phyloP scores from a whole-genome alignment of 805 yeast species.

The Barnettozyma siamensis region DNA sequence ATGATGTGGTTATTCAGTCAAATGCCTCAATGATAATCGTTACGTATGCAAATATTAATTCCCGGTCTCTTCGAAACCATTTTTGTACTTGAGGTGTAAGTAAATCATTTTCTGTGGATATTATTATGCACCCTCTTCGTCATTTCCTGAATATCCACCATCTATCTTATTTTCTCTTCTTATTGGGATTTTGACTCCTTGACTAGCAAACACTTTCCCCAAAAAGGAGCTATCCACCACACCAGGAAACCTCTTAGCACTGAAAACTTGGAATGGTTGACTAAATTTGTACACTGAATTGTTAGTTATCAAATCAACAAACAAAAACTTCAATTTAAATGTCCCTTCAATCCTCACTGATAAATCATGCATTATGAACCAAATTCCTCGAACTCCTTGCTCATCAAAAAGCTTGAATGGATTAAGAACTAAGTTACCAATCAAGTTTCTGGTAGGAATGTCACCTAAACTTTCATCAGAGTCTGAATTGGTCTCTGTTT shows the following conservation, averaged over 20 bases:
- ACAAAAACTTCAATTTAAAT: conserved; percentile 32
- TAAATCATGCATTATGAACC: conserved; percentile 38
- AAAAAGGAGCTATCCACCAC: conserved; percentile 36
- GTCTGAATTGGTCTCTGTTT: conserved; percentile 1
- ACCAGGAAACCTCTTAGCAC: conserved; percentile 41
- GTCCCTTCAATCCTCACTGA: conserved; percentile 39
- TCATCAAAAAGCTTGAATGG: conserved; percentile 35
- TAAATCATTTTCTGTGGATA: no score
- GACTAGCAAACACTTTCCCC: conserved; percentile 36
- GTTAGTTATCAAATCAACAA: conserved; percentile 27
- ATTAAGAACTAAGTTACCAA: conserved; percentile 35
- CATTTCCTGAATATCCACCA: no score
- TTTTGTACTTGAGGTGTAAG: no score
- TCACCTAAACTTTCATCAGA: conserved; percentile 14
- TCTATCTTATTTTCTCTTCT: conserved; percentile 26
- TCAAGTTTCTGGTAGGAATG: conserved; percentile 32
- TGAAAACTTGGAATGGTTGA: conserved; percentile 32
- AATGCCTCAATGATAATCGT: no score
- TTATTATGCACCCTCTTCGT: no score
- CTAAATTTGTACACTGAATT: conserved; percentile 23
- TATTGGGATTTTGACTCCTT: conserved; percentile 38
- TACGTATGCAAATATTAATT: no score
- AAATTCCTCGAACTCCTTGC: conserved; percentile 30
- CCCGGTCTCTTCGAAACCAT: no score
- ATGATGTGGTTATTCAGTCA: no score